These are phyloP conservation scores for Thielaviopsis musarum DNA, from an alignment of 2,329 filamentous ascomycete genomes.

Conservation along the genomic window DNA sequence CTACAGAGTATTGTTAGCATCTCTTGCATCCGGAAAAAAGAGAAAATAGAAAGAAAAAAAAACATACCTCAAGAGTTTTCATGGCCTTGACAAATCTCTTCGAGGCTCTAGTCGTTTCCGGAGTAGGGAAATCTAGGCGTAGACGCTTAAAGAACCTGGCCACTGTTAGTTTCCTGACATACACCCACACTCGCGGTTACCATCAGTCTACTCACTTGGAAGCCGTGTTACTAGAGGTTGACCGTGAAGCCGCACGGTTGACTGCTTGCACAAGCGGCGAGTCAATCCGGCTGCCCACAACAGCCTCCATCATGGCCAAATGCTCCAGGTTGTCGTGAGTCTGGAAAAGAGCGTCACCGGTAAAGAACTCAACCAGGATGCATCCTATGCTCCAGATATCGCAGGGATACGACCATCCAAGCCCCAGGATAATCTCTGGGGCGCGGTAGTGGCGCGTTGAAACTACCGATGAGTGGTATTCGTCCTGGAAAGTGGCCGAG, in stretches of 20 bases:
- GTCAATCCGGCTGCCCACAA: slow-evolving; percentile 43
- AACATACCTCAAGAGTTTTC: slow-evolving; percentile 45
- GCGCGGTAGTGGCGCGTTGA: slow-evolving; percentile 54
- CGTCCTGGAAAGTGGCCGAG: slow-evolving; percentile 55
- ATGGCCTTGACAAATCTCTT: slow-evolving; percentile 54
- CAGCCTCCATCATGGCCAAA: slow-evolving; percentile 60
- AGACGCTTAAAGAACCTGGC: slow-evolving; percentile 48
- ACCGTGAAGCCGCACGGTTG: slow-evolving; percentile 37
- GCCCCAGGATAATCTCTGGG: slow-evolving; percentile 52
- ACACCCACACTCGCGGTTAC: too few species aligned
- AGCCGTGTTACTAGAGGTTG: slow-evolving; percentile 40
- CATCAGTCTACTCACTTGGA: slow-evolving; percentile 35
- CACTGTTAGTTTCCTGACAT: neutral
- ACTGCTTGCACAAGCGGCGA: slow-evolving; percentile 38
- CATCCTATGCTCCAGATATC: slow-evolving; percentile 63
- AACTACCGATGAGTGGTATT: slow-evolving; percentile 56
- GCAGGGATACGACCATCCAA: slow-evolving; percentile 56
- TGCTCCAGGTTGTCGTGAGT: slow-evolving; percentile 59
- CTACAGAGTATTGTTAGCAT: slow-evolving; percentile 22
- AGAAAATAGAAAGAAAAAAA: neutral
- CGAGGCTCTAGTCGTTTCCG: slow-evolving; percentile 47
- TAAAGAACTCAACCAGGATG: slow-evolving; percentile 56
- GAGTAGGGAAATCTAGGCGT: slow-evolving; percentile 46
- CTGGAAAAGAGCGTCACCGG: slow-evolving; percentile 53
- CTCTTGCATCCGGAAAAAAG: neutral